Base-by-base conservation (phyloP, 1,284 basidiomycete species). In the Irpex lacteus region DNA sequence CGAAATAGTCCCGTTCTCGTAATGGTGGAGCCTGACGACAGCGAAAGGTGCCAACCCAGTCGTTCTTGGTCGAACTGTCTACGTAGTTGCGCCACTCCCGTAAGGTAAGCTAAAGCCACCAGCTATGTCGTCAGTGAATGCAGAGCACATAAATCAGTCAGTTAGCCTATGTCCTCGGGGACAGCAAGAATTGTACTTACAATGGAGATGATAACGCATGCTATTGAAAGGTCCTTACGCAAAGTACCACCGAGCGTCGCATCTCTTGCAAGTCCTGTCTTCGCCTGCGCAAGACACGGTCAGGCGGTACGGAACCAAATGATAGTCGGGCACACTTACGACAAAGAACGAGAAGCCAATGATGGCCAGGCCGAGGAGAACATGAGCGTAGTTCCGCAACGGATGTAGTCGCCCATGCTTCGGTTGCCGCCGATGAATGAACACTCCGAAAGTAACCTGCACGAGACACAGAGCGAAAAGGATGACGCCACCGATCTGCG, bases 391-490 rank as follows among this genome's bases (percentile, higher is more conserved):
- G 68, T 86, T 85, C 5, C 78, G 73, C 1, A 81, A 80, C 5
- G 83, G 84, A 67, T 85, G 82, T 34, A 71, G 65, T 18, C 71
- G 72, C 47, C 72, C 73, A 53, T 75, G 70, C 19, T 72, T 76
- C n/a, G 73, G 62, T 49, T 73, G 76, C 8, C 75, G 75, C 44
- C 76, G 73, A 73, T 90, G 87, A 55, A 86, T 82, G 63, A 85
- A 80, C 5, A 81, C 74, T 3, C 89, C 89, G 1, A 90, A 77
- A 26, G 77, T 71, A 26, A 85, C 72, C 72, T 91, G 88, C 3
- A 81, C 63, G 60, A 85, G 72, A 71, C 87, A 85, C 19, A 89
- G 68, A 47, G 79, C 74, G 63, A 89, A 78, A 19, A 91, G 74
- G 18, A 86, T 72, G 21, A 84, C 72, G 18, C 89, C 89, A 58